These are phyloP conservation scores for Phytopythium chamaehyphon DNA, from an alignment of 352 stramenopile genomes.

Conservation along the genomic window DNA sequence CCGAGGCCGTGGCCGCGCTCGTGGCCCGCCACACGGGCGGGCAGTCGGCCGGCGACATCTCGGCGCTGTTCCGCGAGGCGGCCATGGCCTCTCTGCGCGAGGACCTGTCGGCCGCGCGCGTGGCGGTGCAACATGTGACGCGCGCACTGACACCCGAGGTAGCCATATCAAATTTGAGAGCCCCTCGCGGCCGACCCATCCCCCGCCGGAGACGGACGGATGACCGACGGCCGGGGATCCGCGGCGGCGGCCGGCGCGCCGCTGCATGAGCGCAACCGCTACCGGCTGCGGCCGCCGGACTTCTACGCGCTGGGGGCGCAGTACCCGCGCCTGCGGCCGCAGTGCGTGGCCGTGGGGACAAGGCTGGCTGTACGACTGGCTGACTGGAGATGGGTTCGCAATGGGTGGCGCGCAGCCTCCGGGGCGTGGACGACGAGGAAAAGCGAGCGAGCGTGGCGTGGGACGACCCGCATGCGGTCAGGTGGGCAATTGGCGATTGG, in stretches of 20 bases:
- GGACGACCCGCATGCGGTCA: slow-evolving; percentile 71
- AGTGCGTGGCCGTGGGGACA: slow-evolving; percentile 30
- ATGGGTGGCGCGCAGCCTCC: slow-evolving; percentile 31
- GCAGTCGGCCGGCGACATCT: slow-evolving; percentile 54
- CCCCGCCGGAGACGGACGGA: too few relatives aligned
- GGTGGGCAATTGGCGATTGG: slow-evolving; percentile 22
- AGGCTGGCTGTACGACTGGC: too few relatives aligned
- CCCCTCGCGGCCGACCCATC: slow-evolving; percentile 12
- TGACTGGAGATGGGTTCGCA: too few relatives aligned
- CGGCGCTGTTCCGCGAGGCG: slow-evolving; percentile 67
- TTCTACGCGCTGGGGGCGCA: slow-evolving; percentile 68
- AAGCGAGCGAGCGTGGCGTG: slow-evolving; percentile 61
- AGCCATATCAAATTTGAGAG: slow-evolving; percentile 7
- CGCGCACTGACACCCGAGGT: slow-evolving; percentile 14
- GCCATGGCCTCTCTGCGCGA: slow-evolving; percentile 72
- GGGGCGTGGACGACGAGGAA: slow-evolving; percentile 55
- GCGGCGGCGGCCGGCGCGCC: slow-evolving; percentile 61
- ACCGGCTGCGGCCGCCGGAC: slow-evolving; percentile 58
- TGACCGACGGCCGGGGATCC: too few relatives aligned
- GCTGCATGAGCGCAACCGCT: slow-evolving; percentile 73
- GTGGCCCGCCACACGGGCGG: slow-evolving; percentile 52
- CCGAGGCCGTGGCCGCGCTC: slow-evolving; percentile 33
- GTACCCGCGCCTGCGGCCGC: slow-evolving; percentile 58
- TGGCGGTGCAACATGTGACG: slow-evolving; percentile 42
- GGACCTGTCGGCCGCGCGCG: slow-evolving; percentile 31